Evolutionary conservation across 805 yeast species (phyloP), one percentile per base, ranked within the genome.

Genomic region (Maudiozyma serrabonitensis): DNA sequence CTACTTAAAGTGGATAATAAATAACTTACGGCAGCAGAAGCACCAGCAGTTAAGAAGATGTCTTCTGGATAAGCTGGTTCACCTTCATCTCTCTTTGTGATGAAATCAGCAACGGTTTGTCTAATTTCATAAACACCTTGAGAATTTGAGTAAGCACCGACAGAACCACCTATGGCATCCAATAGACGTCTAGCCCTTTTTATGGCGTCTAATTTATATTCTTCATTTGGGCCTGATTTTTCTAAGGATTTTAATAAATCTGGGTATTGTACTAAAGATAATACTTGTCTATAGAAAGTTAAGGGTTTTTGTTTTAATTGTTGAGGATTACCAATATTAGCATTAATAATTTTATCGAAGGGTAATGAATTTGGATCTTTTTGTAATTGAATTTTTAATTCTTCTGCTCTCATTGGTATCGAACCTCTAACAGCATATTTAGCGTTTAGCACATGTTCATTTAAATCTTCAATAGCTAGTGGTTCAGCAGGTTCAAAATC

Each of bases 311-410:
- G 99, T 57, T 88, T 91, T 63, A 93, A 75, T 66, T 91, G 98
- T 69, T 93, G 99, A 2, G 99, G 99, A 65, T 93, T 93, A 31
- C 99, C 99, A 54, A 93, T 93, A 65, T 93, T 93, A 54, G 96
- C 93, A 60, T 80, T 82, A 63, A 95, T 84, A 59, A 93, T 86
- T 52, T 77, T 71, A 41, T 76, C 69, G 63, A 89, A 93, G 0
- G 95, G 95, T 55, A 88, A 70, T 5, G 85, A 79, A 18, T 72
- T 73, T 25, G 85, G 82, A 39, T 78, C 72, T 41, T 70, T 64
- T 11, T 66, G 63, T 39, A 93, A 72, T 56, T 79, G 76, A 9
- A 68, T 69, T 51, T 82, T 75, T 51, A 93, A 70, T 62, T 88
- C 86, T 59, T 91, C 98, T 25, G 99, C 98, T 56, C 88, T 80